Evolutionary conservation across 2,329 filamentous ascomycete genomes (phyloP).

Genomic region (Ceratocystis harringtonii): DNA sequence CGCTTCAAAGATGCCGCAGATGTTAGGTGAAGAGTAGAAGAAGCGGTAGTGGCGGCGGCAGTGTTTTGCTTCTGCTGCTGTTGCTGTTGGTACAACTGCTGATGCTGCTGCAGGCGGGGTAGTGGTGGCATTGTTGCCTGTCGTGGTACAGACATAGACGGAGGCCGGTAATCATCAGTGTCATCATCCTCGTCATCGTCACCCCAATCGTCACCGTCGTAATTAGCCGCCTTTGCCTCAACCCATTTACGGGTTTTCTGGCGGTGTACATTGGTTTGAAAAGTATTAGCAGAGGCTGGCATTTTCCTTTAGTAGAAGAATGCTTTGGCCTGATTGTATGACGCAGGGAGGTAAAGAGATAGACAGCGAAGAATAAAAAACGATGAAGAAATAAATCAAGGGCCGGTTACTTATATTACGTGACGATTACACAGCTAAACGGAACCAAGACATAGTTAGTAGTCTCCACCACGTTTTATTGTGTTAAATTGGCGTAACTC

Average conservation of each 20-base stretch:
- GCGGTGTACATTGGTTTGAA: conserved; percentile 75
- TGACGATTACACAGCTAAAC: too few relatives aligned
- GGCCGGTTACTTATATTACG: neutral
- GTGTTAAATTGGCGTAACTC: too few relatives aligned
- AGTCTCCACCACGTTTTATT: too few relatives aligned
- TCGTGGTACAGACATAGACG: conserved; percentile 22
- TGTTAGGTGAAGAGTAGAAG: neutral
- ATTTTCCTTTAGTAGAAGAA: neutral
- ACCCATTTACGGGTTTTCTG: conserved; percentile 92
- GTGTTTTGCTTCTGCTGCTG: neutral
- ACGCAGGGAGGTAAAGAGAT: too few relatives aligned
- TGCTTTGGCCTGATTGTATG: too few relatives aligned
- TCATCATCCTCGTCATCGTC: conserved; percentile 48
- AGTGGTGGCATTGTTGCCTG: conserved; percentile 18
- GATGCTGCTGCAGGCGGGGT: conserved; percentile 12
- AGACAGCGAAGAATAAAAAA: too few relatives aligned
- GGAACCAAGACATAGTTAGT: too few relatives aligned
- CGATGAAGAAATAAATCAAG: neutral
- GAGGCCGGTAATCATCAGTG: conserved; percentile 24
- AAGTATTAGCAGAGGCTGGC: conserved; percentile 29
- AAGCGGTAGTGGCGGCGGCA: neutral
- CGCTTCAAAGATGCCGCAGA: neutral
- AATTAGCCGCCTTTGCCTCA: conserved; percentile 70
- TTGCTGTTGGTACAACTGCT: conserved; percentile 9
- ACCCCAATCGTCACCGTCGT: conserved; percentile 91